These are phyloP conservation scores for Paulownia fortunei DNA, from an alignment of 257 asterid species.

Conservation along the genomic window DNA sequence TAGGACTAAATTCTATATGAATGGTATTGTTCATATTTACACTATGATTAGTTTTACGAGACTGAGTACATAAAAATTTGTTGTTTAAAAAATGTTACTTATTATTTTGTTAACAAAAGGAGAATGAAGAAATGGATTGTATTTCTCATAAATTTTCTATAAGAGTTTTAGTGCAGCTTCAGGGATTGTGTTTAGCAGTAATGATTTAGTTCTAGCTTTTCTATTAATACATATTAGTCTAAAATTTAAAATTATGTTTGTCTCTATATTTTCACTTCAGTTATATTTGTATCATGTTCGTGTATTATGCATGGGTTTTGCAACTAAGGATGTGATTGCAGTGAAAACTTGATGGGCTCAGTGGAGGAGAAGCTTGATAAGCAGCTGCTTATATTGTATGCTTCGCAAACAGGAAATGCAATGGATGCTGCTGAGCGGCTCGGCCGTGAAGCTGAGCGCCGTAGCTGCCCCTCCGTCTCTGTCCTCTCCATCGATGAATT, in stretches of 20 bases:
- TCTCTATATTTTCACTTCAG: neutral
- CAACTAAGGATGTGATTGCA: constrained; percentile 2
- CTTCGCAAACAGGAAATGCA: constrained; percentile 94
- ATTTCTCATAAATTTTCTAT: neutral
- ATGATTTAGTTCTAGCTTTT: too few species aligned
- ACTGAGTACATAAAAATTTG: neutral
- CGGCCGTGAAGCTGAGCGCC: constrained; percentile 92
- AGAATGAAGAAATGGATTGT: neutral
- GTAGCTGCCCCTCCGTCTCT: constrained; percentile 68
- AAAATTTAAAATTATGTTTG: too few species aligned
- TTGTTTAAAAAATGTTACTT: neutral
- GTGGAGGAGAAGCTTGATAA: constrained; percentile 50
- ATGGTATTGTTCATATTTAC: neutral
- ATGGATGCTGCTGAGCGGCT: constrained; percentile 84
- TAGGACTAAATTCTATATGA: neutral
- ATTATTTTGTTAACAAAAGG: neutral
- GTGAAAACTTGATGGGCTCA: constrained; percentile 34
- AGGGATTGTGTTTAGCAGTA: too few species aligned
- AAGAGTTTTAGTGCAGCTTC: neutral
- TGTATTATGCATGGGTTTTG: neutral
- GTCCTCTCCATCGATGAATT: constrained; percentile 73
- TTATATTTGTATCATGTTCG: neutral
- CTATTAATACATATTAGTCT: too few species aligned
- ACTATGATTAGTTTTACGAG: neutral
- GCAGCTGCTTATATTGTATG: constrained; percentile 68